Evolutionary conservation across 1,284 basidiomycete species (phyloP).

Genomic region (Apiotrichum akiyoshidainum): DNA sequence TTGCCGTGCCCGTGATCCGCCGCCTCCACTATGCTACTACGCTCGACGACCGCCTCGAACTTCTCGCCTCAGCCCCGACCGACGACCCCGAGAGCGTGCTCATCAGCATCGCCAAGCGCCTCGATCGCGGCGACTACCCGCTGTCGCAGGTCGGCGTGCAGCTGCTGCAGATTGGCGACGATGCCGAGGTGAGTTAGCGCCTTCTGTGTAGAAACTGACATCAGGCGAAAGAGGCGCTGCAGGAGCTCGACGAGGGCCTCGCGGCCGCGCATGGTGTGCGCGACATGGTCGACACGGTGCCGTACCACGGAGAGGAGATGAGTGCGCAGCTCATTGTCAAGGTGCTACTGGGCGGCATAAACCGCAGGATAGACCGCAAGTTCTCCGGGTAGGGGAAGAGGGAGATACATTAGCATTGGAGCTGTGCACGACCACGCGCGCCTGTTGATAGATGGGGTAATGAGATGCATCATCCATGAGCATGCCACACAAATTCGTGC

Average conservation of each 20-base stretch:
- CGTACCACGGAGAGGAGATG: constrained; percentile 35
- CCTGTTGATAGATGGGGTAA: no score
- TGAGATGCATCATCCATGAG: no score
- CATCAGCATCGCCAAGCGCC: constrained; percentile 32
- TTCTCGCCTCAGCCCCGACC: constrained; percentile 28
- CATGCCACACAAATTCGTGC: no score
- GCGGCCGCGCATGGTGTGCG: constrained; percentile 33
- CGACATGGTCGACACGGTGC: constrained; percentile 47
- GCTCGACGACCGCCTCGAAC: constrained; percentile 14
- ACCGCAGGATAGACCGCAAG: constrained; percentile 35
- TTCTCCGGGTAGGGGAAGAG: not conserved
- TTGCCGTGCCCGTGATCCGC: constrained; percentile 26
- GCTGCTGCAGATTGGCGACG: constrained; percentile 50
- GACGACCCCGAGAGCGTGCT: constrained; percentile 44
- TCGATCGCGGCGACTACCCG: constrained; percentile 49
- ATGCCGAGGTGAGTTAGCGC: constrained; percentile 30
- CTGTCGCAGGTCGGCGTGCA: constrained; percentile 51
- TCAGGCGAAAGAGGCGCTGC: constrained; percentile 40
- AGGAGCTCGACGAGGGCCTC: constrained; percentile 48
- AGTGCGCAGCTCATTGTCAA: constrained; percentile 39
- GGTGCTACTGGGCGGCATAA: constrained; percentile 45
- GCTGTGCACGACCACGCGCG: not conserved
- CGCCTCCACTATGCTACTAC: constrained; percentile 21
- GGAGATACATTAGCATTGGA: not conserved
- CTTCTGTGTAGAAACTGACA: not conserved